Evolutionary conservation across 345 rosid species (phyloP).

Genomic region (Eucalyptus cloeziana): DNA sequence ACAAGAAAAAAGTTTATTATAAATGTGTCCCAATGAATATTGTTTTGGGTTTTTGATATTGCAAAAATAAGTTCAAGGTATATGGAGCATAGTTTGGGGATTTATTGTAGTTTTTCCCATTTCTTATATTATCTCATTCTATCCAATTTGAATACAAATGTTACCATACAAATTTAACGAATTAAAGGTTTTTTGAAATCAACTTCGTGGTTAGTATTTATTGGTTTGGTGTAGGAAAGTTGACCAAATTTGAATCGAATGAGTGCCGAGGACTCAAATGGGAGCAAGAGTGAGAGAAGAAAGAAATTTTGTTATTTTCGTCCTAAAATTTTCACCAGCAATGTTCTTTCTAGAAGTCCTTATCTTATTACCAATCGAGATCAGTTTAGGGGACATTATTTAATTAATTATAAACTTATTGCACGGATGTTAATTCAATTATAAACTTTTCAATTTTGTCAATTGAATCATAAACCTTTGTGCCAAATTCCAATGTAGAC

Average conservation of each 20-base stretch:
- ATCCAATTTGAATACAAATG: too few relatives aligned
- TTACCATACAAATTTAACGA: too few relatives aligned
- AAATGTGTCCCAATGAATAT: neutral
- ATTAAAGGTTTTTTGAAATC: too few relatives aligned
- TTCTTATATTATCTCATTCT: too few relatives aligned
- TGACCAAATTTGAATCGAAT: neutral
- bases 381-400: neutral
- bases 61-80: too few relatives aligned
- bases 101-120: too few relatives aligned
- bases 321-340: neutral
- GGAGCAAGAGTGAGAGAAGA: neutral
- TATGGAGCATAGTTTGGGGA: too few relatives aligned
- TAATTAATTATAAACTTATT: neutral
- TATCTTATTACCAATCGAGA: neutral
- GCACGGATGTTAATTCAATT: accelerated
- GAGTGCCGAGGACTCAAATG: neutral
- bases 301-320: too few relatives aligned
- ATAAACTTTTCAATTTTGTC: neutral
- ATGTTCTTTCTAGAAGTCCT: neutral
- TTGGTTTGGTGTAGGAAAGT: neutral
- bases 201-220: too few relatives aligned
- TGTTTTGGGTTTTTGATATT: too few relatives aligned
- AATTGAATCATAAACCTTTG: neutral
- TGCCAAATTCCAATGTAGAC: neutral
- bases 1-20: too few relatives aligned